Evolutionary conservation across 73 alveolate species (phyloP), one percentile per base, ranked within the genome.

Genomic region (Stentor roeselii): DNA sequence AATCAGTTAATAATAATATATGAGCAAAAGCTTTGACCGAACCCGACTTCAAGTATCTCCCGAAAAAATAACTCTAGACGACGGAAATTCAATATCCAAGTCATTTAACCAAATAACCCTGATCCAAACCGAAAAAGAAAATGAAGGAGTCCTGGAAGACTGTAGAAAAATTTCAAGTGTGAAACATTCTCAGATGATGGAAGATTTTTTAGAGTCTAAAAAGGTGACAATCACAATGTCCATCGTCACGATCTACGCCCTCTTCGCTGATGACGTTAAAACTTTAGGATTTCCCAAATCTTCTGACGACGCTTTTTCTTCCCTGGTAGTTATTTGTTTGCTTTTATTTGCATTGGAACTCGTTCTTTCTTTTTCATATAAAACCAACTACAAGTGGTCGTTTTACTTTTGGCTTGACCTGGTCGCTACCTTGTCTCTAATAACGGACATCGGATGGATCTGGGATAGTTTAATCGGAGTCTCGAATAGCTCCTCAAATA

Each of bases 241-340:
- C 39, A 37, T 87, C 3, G 78, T 95, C 41, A 95, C 99, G 4
- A 59, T 95, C 80, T 95, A 93, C 75, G 94, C 97, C 15, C 87
- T 95, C 3, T 93, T 95, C 83, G 97, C 98, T 15, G 98, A 93
- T 82, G 99, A 95, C 77, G 75, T 95, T 21, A 86, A 96, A 84
- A 88, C 78, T 11, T 60, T 89, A 14, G 92, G 92, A n/a, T 82
- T 84, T 60, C 75, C 88, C 35, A 87, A 84, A 83, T 67, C 86
- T 2, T 94, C 95, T 31, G 99, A 95, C 76, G 87, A 61, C 58
- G 75, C 35, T 36, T 93, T 93, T 75, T 35, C 59, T 41, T n/a
- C 38, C 35, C 2, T 61, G 27, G 67, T 39, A 39, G 42, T 58
- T n/a, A n/a, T 61, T 30, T 30, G 82, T 21, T 59, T 84, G 34